These are phyloP conservation scores for Helianthus annuus DNA, from an alignment of 129 eudicot species.

Conservation along the genomic window DNA sequence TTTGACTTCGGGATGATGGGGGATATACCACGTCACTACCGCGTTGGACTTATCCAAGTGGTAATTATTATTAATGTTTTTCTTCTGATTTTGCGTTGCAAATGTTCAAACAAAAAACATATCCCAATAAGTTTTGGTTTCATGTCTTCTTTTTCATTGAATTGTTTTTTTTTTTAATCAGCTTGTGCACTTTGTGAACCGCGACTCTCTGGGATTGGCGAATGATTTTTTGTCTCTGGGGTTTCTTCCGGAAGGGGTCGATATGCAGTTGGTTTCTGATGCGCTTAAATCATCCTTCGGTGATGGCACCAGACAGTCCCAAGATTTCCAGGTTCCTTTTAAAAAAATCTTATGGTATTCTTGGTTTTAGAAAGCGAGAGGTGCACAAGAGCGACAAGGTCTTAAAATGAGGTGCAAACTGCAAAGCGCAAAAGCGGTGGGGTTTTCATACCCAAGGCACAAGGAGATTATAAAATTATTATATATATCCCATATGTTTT, in stretches of 20 bases:
- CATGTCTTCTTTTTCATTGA: not conserved
- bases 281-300: constrained; percentile 86
- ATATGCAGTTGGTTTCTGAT: constrained; percentile 67
- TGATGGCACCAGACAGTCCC: constrained; percentile 81
- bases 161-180: constrained; percentile 32
- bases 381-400: no score
- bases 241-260: constrained; percentile 88
- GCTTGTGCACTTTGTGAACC: constrained; percentile 98
- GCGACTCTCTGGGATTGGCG: constrained; percentile 92
- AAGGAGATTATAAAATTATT: no score
- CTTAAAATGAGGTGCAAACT: no score
- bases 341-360: not conserved
- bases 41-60: constrained; percentile 97
- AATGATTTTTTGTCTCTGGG: constrained; percentile 97
- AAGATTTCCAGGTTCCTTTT: constrained; percentile 81
- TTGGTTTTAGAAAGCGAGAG: not conserved
- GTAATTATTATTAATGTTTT: constrained; percentile 36
- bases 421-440: no score
- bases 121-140: not conserved
- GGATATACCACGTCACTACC: constrained; percentile 94
- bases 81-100: constrained; percentile 7
- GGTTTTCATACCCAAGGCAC: no score
- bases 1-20: constrained; percentile 99
- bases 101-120: not conserved
- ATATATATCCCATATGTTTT: no score